Base-by-base conservation (phyloP, 768 basidiomycete species). In the Agaricus blazei region DNA sequence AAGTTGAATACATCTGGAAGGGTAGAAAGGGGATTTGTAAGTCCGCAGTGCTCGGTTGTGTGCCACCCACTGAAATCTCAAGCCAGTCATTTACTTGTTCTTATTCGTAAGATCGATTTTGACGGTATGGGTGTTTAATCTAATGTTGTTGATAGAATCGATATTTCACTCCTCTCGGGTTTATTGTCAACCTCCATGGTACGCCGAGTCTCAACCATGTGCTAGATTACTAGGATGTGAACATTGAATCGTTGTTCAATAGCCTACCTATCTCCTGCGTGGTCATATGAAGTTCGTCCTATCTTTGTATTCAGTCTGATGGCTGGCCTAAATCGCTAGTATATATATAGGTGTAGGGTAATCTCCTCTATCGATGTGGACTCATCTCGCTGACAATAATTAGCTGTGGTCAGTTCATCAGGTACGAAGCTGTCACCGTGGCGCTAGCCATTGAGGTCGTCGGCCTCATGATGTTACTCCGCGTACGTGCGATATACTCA, bases 81-180 rank as follows among this genome's bases (percentile, higher is more conserved):
- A 7, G 1, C 14, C 34, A 79, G 76, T 78, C 43, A 64, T 71
- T 15, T 76, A 73, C 59, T 65, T 77, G 7, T 78, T 79, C 57
- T 64, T 77, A 23, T 62, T 78, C 52, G 76, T 77, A 44, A 19
- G 72, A 64, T 19, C 19, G 34, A 11, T 34, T 34, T 34, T 11
- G 11, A 34, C 7, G 34, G 11, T 34, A 34, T 8, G 8, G 11
- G 34, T 7, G 8, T 34, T 34, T 34, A 7, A 7, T 34, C 34
- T 34, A 3, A 5, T n/a, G 24, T 23, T 28, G 12, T 23, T 19
- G 11, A 36, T 15, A 86, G 83, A 86, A 85, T 60, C 79, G 84
- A 26, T 87, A 87, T 60, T 66, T 85, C 19, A 84, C 80, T 0
- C 84, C 84, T 0, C 67, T 85, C 2, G 81, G 80, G 0, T 86